These are phyloP conservation scores for Cicer bijugum DNA, from an alignment of 306 rosid species.

Conservation along the genomic window DNA sequence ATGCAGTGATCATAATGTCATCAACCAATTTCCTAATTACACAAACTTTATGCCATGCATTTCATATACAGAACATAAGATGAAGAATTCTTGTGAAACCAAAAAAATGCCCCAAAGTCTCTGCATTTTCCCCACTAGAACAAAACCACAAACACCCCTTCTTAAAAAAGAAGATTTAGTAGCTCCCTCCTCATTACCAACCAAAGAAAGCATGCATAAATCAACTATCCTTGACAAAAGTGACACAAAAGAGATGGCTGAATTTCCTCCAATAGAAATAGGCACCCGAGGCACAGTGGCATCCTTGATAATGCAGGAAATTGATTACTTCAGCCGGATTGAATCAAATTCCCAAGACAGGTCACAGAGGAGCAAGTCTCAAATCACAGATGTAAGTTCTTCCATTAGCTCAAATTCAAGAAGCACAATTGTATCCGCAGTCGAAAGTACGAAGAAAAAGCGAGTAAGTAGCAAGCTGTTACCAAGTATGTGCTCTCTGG, in stretches of 20 bases:
- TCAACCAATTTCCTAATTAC: slow-evolving; percentile 45
- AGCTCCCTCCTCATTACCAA: slow-evolving; percentile 46
- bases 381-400: slow-evolving; percentile 46
- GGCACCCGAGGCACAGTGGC: slow-evolving; percentile 74
- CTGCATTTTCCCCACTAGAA: slow-evolving; percentile 48
- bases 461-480: slow-evolving; percentile 53
- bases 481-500: slow-evolving; percentile 73
- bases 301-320: slow-evolving; percentile 73
- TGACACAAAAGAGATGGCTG: slow-evolving; percentile 49
- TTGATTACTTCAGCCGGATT: slow-evolving; percentile 59
- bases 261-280: slow-evolving; percentile 56
- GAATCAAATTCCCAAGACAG: slow-evolving; percentile 47
- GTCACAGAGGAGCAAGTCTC: slow-evolving; percentile 47
- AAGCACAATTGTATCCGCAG: slow-evolving; percentile 45
- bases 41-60: slow-evolving; percentile 40
- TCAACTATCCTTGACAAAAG: slow-evolving; percentile 43
- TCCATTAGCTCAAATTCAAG: slow-evolving; percentile 51
- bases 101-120: slow-evolving; percentile 52
- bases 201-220: slow-evolving; percentile 50
- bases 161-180: slow-evolving; percentile 49
- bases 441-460: slow-evolving; percentile 63
- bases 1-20: slow-evolving; percentile 50
- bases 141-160: slow-evolving; percentile 50
- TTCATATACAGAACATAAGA: slow-evolving; percentile 50
- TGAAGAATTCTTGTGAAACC: slow-evolving; percentile 50